Conservation (phyloP, 176 grass and related monocot species). For the Oropetium thomaeum region DNA sequence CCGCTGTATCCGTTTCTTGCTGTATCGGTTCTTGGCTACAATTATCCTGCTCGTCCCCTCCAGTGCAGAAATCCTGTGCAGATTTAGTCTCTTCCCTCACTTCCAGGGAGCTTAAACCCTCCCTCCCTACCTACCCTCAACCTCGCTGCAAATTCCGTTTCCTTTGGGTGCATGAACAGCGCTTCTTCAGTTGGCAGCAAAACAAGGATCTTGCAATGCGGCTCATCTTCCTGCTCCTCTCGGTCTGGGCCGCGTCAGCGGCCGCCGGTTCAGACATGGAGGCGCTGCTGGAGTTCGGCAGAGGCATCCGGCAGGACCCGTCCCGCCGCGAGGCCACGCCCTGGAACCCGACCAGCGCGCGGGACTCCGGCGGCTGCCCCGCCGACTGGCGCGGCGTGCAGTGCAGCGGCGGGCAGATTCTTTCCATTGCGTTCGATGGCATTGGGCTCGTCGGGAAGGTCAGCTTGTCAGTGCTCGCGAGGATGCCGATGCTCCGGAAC, state of each 20-base stretch:
- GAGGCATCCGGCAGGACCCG: slow-evolving; percentile 54
- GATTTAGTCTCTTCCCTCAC: not conserved
- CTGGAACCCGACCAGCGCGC: slow-evolving; percentile 62
- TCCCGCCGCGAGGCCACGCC: slow-evolving; percentile 28
- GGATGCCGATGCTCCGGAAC: slow-evolving; percentile 70
- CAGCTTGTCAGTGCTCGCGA: slow-evolving; percentile 56
- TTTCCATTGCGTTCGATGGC: slow-evolving; percentile 55
- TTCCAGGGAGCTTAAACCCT: slow-evolving; percentile 36
- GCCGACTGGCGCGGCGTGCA: slow-evolving; percentile 65
- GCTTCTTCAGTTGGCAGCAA: not conserved
- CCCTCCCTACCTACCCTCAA: not conserved
- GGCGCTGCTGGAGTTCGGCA: slow-evolving; percentile 69
- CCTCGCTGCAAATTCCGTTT: not conserved
- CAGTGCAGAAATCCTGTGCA: not conserved
- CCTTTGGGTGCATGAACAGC: slow-evolving; percentile 28
- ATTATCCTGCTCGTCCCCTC: not conserved
- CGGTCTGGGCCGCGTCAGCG: slow-evolving; percentile 42
- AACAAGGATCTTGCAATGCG: slow-evolving; percentile 53
- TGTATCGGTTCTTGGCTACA: not conserved
- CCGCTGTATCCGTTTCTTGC: slow-evolving; percentile 7
- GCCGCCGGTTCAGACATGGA: slow-evolving; percentile 58
- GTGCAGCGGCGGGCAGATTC: slow-evolving; percentile 64
- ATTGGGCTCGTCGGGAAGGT: slow-evolving; percentile 66
- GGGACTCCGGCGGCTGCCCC: slow-evolving; percentile 75
- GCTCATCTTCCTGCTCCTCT: slow-evolving; percentile 44